Percentiles rank a stretch among this genome's conserved stretches.
phyloP scores from a whole-genome alignment of 805 yeast species.

The Wickerhamomyces bisporus region DNA sequence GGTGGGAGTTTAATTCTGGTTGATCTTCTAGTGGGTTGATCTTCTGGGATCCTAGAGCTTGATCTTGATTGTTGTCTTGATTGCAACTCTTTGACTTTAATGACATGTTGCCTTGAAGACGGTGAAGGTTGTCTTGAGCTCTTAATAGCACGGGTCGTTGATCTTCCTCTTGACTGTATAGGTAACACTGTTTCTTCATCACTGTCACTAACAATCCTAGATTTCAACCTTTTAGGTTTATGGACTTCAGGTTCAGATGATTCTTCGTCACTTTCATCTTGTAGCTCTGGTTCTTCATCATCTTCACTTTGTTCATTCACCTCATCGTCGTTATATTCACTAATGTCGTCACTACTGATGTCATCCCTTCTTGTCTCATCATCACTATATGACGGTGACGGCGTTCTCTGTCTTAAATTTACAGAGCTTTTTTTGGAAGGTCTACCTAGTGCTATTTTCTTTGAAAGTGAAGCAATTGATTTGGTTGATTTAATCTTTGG shows the following conservation, averaged over 20 bases:
- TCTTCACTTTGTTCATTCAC: conserved; percentile 11
- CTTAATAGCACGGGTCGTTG: conserved; percentile 4
- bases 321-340: conserved; percentile 1
- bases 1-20: conserved; percentile 64
- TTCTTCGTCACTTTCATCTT: background rate
- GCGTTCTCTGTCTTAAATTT: background rate
- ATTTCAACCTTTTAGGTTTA: too few relatives aligned
- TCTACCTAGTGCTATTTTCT: conserved; percentile 7
- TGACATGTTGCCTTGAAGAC: conserved; percentile 3
- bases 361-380: background rate
- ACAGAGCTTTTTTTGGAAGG: background rate
- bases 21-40: conserved; percentile 51
- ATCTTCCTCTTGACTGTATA: background rate
- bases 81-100: conserved; percentile 4
- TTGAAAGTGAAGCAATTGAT: conserved; percentile 6
- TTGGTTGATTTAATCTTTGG: conserved; percentile 4
- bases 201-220: too few relatives aligned
- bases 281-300: conserved; percentile 8
- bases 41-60: background rate
- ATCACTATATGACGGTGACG: background rate
- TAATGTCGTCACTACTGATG: conserved; percentile 10
- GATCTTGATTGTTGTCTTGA: conserved; percentile 8
- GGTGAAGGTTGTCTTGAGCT: conserved; percentile 1
- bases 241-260: conserved; percentile 1
- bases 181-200: too few relatives aligned